A percentile compares a stretch with the other conserved stretches of the same genome.
Conservation (phyloP, 1,284 basidiomycete genomes). For the Crucibulum parvulum region DNA sequence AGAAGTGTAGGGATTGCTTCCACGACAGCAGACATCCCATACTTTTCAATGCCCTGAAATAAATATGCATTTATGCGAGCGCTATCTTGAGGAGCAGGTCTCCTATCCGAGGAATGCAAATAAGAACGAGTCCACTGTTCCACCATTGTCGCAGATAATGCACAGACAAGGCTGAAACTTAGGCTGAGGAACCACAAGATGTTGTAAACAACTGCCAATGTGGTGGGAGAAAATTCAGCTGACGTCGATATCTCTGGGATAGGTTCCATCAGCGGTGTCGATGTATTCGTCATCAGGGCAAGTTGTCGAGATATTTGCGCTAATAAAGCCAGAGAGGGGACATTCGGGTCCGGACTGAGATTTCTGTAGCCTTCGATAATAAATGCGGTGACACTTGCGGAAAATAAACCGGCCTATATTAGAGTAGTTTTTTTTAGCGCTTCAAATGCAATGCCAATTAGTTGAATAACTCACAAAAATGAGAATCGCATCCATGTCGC, state of each 20-base stretch:
- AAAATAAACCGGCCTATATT: conserved; percentile 50
- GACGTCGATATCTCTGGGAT: not conserved
- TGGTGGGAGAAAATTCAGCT: conserved; percentile 14
- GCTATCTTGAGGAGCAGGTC: conserved; percentile 42
- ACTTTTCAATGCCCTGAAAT: conserved; percentile 38
- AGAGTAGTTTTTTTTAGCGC: not conserved
- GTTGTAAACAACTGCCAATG: conserved; percentile 36
- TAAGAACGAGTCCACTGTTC: conserved; percentile 41
- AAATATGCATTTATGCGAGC: conserved; percentile 45
- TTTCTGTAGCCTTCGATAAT: conserved; percentile 48
- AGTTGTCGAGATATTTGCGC: conserved; percentile 39
- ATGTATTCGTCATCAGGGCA: conserved; percentile 21
- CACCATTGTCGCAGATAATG: conserved; percentile 38
- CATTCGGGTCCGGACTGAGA: conserved; percentile 39
- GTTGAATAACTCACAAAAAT: no score
- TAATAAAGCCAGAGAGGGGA: conserved; percentile 36
- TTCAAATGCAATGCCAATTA: no score
- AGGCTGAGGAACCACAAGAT: conserved; percentile 43
- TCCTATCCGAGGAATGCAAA: conserved; percentile 36
- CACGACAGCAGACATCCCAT: conserved; percentile 42
- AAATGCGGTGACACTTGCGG: conserved; percentile 51
- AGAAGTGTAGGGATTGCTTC: conserved; percentile 46
- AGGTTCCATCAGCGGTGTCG: not conserved
- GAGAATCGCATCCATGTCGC: no score
- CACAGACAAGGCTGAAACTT: conserved; percentile 33